Percentiles rank a stretch among this genome's conserved stretches.
phyloP scores from a whole-genome alignment of 164 flowering plant species.

The Kalanchoe fedtschenkoi region DNA sequence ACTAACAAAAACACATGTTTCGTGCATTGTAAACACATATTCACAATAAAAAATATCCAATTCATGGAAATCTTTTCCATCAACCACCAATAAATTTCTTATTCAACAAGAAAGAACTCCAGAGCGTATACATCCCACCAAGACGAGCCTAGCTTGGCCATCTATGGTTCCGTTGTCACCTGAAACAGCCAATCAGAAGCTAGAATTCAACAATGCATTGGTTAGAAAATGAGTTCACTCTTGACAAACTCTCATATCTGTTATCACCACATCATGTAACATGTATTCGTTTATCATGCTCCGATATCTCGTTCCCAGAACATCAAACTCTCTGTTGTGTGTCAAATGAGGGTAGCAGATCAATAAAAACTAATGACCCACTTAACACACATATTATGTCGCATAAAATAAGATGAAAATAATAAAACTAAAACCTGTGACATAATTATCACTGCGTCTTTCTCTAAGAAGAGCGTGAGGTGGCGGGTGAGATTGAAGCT shows the following conservation, averaged over 20 bases:
- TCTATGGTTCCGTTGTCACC: slow-evolving; percentile 92
- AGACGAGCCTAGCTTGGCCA: slow-evolving; percentile 82
- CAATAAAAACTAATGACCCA: too few relatives aligned
- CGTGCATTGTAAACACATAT: too few relatives aligned
- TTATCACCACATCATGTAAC: slow-evolving; percentile 68
- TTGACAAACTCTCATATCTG: slow-evolving; percentile 29
- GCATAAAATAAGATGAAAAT: slow-evolving; percentile 20
- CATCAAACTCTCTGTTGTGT: slow-evolving; percentile 79
- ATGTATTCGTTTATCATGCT: slow-evolving; percentile 62
- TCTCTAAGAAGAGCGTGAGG: slow-evolving; percentile 84
- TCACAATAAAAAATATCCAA: too few relatives aligned
- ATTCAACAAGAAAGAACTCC: too few relatives aligned
- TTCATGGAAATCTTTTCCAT: too few relatives aligned
- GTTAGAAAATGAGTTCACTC: background rate
- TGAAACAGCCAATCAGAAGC: slow-evolving; percentile 12
- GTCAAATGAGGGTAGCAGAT: slow-evolving; percentile 78
- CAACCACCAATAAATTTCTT: too few relatives aligned
- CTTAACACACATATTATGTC: too few relatives aligned
- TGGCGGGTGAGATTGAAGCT: slow-evolving; percentile 89
- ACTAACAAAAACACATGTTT: too few relatives aligned
- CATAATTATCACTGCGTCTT: slow-evolving; percentile 71
- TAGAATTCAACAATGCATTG: too few relatives aligned
- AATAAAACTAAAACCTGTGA: slow-evolving; percentile 45
- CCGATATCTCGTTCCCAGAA: slow-evolving; percentile 58
- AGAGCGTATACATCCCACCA: slow-evolving; percentile 86